These are phyloP conservation scores for Salvia rosmarinus DNA, from an alignment of 257 asterid genomes.

Conservation along the genomic window DNA sequence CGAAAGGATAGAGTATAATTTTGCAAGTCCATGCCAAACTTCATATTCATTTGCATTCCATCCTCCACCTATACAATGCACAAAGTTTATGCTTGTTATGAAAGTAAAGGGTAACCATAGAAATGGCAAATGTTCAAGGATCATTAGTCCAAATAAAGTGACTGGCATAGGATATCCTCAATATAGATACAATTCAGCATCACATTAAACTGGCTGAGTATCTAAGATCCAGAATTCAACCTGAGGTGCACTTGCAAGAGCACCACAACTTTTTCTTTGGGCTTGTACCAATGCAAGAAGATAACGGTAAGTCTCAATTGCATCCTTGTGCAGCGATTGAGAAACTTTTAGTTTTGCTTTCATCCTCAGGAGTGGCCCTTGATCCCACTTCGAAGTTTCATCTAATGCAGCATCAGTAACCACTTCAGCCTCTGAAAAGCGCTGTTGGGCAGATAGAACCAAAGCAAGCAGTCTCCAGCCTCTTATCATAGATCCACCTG, in stretches of 20 bases:
- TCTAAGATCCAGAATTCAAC: constrained; percentile 44
- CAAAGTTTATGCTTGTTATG: constrained; percentile 28
- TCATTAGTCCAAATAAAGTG: neutral
- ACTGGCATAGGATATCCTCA: neutral
- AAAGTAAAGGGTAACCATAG: constrained; percentile 11
- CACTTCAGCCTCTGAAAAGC: constrained; percentile 85
- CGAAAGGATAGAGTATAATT: constrained; percentile 83
- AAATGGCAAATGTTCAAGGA: constrained; percentile 23
- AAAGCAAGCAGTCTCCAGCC: constrained; percentile 96
- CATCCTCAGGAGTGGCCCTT: constrained; percentile 85
- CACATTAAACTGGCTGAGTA: constrained; percentile 21
- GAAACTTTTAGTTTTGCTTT: constrained; percentile 86
- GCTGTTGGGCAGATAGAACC: constrained; percentile 86
- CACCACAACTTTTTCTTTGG: constrained; percentile 77
- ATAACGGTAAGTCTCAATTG: constrained; percentile 81
- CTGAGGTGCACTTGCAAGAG: constrained; percentile 60
- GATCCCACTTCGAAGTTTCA: constrained; percentile 96
- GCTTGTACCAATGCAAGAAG: constrained; percentile 97
- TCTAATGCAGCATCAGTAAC: constrained; percentile 93
- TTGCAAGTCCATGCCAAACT: constrained; percentile 96
- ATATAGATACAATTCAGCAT: constrained; percentile 4
- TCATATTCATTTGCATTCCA: constrained; percentile 77
- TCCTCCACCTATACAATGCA: constrained; percentile 61
- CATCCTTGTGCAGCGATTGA: constrained; percentile 72
- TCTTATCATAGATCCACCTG: constrained; percentile 81